Base-by-base conservation (phyloP, 208 protist genomes). In the Hexamita inflata region DNA sequence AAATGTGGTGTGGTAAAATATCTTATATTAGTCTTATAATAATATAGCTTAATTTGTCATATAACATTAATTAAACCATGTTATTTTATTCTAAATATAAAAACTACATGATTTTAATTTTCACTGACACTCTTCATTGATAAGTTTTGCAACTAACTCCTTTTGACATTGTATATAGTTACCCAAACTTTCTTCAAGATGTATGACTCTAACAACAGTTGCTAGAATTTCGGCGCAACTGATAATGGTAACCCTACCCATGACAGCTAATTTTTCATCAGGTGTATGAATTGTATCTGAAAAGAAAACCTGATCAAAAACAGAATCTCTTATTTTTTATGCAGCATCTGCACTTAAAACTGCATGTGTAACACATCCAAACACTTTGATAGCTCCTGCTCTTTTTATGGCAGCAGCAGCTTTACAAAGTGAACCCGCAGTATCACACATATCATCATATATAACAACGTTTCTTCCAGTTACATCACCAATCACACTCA, bases 371-470 rank as follows among this genome's bases (percentile, higher is more conserved):
- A 88, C 92, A 73, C 87, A 90, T 2, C 91, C 92, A 59, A 84
- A 89, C 9, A 97, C 88, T 49, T 86, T 84, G 49, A 78, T 80
- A 9, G 93, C 93, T 30, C 93, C 93, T 49, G 90, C 83, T 1
- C 88, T 79, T 75, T 86, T 89, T 19, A 97, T 86, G 65, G 91
- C 80, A 73, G 93, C 87, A 42, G 88, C 93, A 38, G 89, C 90
- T 70, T 88, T 90, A 40, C 86, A 84, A 13, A 96, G 86, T 32
- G 90, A 93, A 58, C 90, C 88, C n/a, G 87, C 91, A 15, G 93
- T 97, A 82, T 97, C 92, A 77, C 90, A 88, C 83, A 97, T 95
- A 80, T 94, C 92, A 73, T 95, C 92, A 13, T 95, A 86, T 45
- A 97, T 89, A 60, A 97, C 84, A 77, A 86, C 90, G 65, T 90